Conservation (phyloP, 83 land plant genomes). For the Picea abies region DNA sequence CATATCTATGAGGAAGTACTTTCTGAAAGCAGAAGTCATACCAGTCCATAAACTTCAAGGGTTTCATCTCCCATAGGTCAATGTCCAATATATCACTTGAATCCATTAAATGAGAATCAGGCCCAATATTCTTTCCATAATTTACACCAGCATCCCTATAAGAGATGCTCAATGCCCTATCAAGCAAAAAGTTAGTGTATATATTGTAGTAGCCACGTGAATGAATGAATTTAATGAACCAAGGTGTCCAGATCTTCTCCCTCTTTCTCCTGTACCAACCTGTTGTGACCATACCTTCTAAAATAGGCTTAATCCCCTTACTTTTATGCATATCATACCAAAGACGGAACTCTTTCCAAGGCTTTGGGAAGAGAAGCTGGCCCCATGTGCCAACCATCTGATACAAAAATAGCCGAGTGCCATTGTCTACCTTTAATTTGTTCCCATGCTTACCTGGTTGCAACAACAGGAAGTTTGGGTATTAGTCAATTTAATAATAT, state of each 20-base stretch:
- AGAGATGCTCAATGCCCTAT: conserved; percentile 83
- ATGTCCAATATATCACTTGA: conserved; percentile 35
- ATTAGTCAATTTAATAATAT: too few species aligned
- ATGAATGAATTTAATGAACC: conserved; percentile 93
- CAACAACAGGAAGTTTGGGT: too few species aligned
- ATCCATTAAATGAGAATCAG: conserved; percentile 72
- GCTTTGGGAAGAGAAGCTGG: conserved; percentile 94
- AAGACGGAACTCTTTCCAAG: conserved; percentile 94
- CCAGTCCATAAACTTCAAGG: conserved; percentile 59
- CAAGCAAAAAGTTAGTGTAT: conserved; percentile 78
- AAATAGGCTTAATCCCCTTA: conserved; percentile 70
- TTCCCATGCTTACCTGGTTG: conserved; percentile 85
- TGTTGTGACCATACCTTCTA: conserved; percentile 91
- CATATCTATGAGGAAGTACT: conserved; percentile 58
- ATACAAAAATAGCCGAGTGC: conserved; percentile 74
- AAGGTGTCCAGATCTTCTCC: conserved; percentile 96
- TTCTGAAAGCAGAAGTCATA: conserved; percentile 92
- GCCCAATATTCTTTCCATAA: conserved; percentile 80
- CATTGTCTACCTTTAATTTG: conserved; percentile 56
- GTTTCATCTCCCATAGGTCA: conserved; percentile 60
- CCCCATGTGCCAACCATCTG: conserved; percentile 99
- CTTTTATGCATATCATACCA: conserved; percentile 92
- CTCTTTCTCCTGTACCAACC: conserved; percentile 92
- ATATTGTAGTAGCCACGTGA: conserved; percentile 85
- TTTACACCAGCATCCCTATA: conserved; percentile 91